Evolutionary conservation across 805 yeast species (phyloP).

Genomic region (Kluyveromyces starmeri): DNA sequence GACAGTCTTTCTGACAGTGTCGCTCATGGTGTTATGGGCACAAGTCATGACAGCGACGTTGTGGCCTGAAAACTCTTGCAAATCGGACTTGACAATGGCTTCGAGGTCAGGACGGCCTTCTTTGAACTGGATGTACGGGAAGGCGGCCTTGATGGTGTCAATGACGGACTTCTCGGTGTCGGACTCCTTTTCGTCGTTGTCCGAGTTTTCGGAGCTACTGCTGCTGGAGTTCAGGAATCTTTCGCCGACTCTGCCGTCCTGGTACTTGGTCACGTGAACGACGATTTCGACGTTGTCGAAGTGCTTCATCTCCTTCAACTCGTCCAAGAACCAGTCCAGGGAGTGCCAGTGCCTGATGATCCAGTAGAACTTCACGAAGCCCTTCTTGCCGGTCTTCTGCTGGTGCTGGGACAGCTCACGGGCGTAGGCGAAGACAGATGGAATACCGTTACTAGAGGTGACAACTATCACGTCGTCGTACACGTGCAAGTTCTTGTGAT

Average conservation of each 20-base stretch:
- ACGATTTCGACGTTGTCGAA: slow-evolving; percentile 14
- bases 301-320: slow-evolving; percentile 10
- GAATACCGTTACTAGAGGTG: slow-evolving; percentile 42
- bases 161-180: slow-evolving; percentile 7
- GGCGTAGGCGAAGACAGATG: slow-evolving; percentile 30
- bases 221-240: slow-evolving; percentile 5
- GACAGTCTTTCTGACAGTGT: slow-evolving; percentile 39
- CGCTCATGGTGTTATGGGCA: slow-evolving; percentile 48
- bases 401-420: slow-evolving; percentile 7
- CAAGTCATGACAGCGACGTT: slow-evolving; percentile 45
- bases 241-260: slow-evolving; percentile 12
- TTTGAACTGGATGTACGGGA: slow-evolving; percentile 32
- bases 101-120: slow-evolving; percentile 39
- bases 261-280: slow-evolving; percentile 51
- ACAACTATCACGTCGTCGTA: slow-evolving; percentile 36
- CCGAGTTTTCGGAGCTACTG: slow-evolving; percentile 7
- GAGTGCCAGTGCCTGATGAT: slow-evolving; percentile 13
- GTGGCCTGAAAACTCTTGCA: slow-evolving; percentile 29
- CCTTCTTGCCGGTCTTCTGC: slow-evolving; percentile 6
- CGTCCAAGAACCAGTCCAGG: slow-evolving; percentile 14
- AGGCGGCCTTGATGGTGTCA: neutral
- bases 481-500: slow-evolving; percentile 29
- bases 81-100: slow-evolving; percentile 30
- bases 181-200: slow-evolving; percentile 6
- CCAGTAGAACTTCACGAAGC: slow-evolving; percentile 13